Evolutionary conservation across 805 yeast genomes (phyloP).

Genomic region (Kodamaea laetipori): DNA sequence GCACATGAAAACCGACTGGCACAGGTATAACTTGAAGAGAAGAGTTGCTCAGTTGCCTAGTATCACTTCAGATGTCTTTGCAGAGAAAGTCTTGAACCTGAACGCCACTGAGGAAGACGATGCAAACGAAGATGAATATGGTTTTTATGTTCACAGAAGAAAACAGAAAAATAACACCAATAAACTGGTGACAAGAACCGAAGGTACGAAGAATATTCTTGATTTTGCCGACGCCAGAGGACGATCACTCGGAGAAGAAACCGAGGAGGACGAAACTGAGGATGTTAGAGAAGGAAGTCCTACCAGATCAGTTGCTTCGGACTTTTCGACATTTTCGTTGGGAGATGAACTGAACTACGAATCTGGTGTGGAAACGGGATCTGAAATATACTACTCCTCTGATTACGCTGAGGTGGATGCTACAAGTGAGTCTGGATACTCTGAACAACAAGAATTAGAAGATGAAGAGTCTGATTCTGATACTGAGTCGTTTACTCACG

Average conservation of each 20-base stretch:
- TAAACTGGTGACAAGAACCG: slow-evolving; percentile 38
- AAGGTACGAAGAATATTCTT: slow-evolving; percentile 21
- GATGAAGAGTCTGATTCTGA: slow-evolving; percentile 24
- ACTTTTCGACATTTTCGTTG: slow-evolving; percentile 56
- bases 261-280: slow-evolving; percentile 35
- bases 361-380: slow-evolving; percentile 47
- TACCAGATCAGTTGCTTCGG: slow-evolving; percentile 55
- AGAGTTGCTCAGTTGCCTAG: slow-evolving; percentile 70
- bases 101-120: slow-evolving; percentile 21
- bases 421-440: slow-evolving; percentile 12
- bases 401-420: slow-evolving; percentile 21
- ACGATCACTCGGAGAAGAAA: slow-evolving; percentile 36
- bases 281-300: slow-evolving; percentile 49
- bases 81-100: slow-evolving; percentile 58
- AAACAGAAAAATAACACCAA: slow-evolving; percentile 21
- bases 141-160: slow-evolving; percentile 44
- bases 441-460: slow-evolving; percentile 7
- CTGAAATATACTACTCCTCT: slow-evolving; percentile 47
- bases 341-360: slow-evolving; percentile 41
- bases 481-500: slow-evolving; percentile 25
- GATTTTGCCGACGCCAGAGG: slow-evolving; percentile 39
- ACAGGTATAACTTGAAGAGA: slow-evolving; percentile 90
- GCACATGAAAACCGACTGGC: slow-evolving; percentile 99
- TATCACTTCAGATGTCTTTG: slow-evolving; percentile 50
- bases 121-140: slow-evolving; percentile 53